A percentile compares a stretch with the other conserved stretches of the same genome.
Evolutionary conservation across 2,329 filamentous ascomycete species (phyloP).

Genomic region (Blastomyces silverae): DNA sequence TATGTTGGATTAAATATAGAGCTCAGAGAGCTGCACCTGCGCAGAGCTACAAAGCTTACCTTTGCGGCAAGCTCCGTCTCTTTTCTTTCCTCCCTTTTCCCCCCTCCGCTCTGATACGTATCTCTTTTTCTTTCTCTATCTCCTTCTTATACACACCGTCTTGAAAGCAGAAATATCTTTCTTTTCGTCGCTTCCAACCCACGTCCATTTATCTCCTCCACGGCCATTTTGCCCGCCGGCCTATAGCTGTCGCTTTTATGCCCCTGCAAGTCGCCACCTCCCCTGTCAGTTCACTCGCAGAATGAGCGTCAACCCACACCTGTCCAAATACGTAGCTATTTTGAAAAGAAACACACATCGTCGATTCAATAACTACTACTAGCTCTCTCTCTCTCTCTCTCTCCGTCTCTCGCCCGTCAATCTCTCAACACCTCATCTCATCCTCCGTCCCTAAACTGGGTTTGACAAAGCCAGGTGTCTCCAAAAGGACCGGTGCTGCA

Average conservation of each 20-base stretch:
- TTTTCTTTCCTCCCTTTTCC: neutral
- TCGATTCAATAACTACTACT: neutral
- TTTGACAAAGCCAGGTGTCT: neutral
- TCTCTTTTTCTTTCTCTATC: neutral
- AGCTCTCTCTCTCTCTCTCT: conserved; percentile 7
- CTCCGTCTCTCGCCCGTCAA: neutral
- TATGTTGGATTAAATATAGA: too few relatives aligned
- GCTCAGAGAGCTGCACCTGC: too few relatives aligned
- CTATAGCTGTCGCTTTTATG: neutral
- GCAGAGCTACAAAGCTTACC: too few relatives aligned
- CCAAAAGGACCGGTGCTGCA: neutral
- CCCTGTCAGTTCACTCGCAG: conserved; percentile 1
- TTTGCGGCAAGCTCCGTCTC: too few relatives aligned
- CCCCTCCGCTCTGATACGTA: neutral
- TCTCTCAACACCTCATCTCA: too few relatives aligned
- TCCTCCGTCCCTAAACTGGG: neutral
- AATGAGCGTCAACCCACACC: neutral
- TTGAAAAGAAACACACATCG: neutral
- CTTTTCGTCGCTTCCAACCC: neutral
- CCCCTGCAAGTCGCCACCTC: neutral
- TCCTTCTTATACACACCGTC: neutral
- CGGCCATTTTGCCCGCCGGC: neutral
- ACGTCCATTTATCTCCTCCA: neutral
- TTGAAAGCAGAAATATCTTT: conserved; percentile 1
- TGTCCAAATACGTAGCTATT: neutral